These are phyloP conservation scores for Thalassiosira livingstoniorum DNA, from an alignment of 352 stramenopile genomes.

Conservation along the genomic window DNA sequence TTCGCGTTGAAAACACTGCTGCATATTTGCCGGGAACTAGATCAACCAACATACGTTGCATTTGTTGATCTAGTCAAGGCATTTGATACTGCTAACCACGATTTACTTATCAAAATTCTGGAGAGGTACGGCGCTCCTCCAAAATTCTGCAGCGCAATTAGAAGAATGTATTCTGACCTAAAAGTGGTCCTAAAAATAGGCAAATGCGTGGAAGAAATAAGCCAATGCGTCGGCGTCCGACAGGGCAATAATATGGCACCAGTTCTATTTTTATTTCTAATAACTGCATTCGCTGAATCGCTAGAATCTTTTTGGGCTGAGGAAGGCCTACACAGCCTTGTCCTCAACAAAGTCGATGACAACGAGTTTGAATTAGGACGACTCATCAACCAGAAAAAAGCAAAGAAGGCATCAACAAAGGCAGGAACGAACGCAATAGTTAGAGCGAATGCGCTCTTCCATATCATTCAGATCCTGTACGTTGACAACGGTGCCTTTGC, in stretches of 20 bases:
- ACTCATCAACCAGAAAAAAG: neutral
- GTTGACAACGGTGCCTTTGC: slow-evolving; percentile 7
- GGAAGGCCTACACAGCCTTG: neutral
- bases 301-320: slow-evolving; percentile 11
- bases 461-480: slow-evolving; percentile 9
- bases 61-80: slow-evolving; percentile 39
- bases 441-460: neutral
- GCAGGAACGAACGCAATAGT: slow-evolving; percentile 2
- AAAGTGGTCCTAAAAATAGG: slow-evolving; percentile 13
- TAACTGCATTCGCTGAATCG: slow-evolving; percentile 27
- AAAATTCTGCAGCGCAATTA: slow-evolving; percentile 12
- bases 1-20: slow-evolving; percentile 4
- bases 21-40: slow-evolving; percentile 7
- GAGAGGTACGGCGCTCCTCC: slow-evolving; percentile 29
- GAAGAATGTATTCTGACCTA: slow-evolving; percentile 17
- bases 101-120: slow-evolving; percentile 13
- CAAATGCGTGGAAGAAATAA: slow-evolving; percentile 5
- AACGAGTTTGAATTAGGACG: neutral
- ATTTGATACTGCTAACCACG: slow-evolving; percentile 36
- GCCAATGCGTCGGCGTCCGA: slow-evolving; percentile 14
- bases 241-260: slow-evolving; percentile 19
- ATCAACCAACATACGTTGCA: slow-evolving; percentile 4
- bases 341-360: neutral
- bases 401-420: no score
- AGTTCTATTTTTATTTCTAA: slow-evolving; percentile 29